Evolutionary conservation across 805 yeast species (phyloP), one percentile per base, ranked within the genome.

Genomic region (Myxozyma udenii): DNA sequence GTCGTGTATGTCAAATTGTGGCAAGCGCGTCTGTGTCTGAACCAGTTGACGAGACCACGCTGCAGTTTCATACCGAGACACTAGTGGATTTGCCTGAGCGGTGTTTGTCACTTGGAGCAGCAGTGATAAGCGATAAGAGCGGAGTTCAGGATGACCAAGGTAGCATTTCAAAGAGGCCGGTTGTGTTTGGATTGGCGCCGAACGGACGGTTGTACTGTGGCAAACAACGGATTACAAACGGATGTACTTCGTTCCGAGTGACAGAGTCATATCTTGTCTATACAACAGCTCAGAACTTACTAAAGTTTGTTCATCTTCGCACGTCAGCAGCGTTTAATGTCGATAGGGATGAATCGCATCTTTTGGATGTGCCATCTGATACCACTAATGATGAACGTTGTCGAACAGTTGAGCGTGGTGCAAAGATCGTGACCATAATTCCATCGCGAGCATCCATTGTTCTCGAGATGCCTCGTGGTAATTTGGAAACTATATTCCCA

Each of bases 381-480:
- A 42, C 50, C 2, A 28, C 26, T 7, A 62, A 67, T 28, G 96
- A 88, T 67, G 98, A 91, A 71, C 80, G 97, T 69, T 77, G 84
- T 14, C 80, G 99, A 62, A 80, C 84, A 52, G 83, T 93, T 48
- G 99, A 93, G 69, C 77, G 96, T 59, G 98, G 98, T 0, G 88
- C 97, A 0, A 62, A 85, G n/a, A 69, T 93, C 43, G 87, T 91
- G 0, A 74, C 89, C 36, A 80, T 80, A 1, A 84, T 89, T 63
- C 96, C 97, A 0, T 80, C 91, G 0, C 84, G 80, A 49, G 82
- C 89, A 50, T 78, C 90, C 0, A 89, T 95, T 18, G 81, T 87
- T 3, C 73, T 93, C 47, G 96, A 93, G 68, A 96, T 96, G 3
- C 95, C 95, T 53, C 79, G 99, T 66, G 99, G 99, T 55, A 93